Evolutionary conservation across 2,329 filamentous ascomycete genomes (phyloP).

Genomic region (Ophiostoma himal-ulmi): DNA sequence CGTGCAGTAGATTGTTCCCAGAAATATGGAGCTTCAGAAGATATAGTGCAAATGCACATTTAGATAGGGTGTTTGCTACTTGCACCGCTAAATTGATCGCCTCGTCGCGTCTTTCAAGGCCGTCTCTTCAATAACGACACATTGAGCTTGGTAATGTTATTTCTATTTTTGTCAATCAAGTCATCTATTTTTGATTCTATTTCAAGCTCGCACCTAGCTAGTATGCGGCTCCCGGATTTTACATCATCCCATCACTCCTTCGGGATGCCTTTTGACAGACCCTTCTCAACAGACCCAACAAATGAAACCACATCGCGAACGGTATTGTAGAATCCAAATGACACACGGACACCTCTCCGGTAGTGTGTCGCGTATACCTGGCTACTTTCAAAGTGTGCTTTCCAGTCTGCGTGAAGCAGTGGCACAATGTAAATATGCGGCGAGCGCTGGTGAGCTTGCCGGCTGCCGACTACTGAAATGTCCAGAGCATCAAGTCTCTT

Average conservation of each 20-base stretch:
- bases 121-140: not conserved
- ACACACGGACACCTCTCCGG: not conserved
- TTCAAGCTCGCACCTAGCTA: not conserved
- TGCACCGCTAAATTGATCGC: not conserved
- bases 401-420: not conserved
- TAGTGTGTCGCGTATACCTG: not conserved
- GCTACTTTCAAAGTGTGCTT: not conserved
- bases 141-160: not conserved
- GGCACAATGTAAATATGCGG: constrained; percentile 1
- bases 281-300: not conserved
- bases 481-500: not conserved
- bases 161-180: not conserved
- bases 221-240: not conserved
- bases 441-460: constrained; percentile 5
- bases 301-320: not conserved
- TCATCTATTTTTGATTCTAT: not conserved
- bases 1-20: not conserved
- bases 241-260: not conserved
- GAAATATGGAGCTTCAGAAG: not conserved
- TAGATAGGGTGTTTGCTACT: not conserved
- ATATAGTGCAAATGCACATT: too few relatives aligned
- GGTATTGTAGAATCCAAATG: not conserved
- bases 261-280: not conserved
- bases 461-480: not conserved
- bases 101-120: not conserved